A percentile compares a stretch with the other conserved stretches of the same genome.
Evolutionary conservation across 1,284 basidiomycete species (phyloP).

Genomic region (Trichosporon coremiiforme): DNA sequence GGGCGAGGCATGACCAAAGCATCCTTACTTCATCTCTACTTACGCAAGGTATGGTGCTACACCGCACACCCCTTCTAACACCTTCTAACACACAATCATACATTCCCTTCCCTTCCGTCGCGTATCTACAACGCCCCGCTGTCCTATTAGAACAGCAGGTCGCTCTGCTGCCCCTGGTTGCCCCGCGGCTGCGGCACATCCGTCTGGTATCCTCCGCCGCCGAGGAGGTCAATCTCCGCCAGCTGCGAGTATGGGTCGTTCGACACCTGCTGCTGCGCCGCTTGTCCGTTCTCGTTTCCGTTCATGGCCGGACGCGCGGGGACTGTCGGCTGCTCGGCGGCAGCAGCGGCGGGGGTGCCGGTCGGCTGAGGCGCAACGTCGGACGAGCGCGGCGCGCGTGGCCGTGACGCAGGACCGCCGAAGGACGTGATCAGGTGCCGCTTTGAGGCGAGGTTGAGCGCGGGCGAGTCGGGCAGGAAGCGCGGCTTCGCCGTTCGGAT

Average conservation of each 20-base stretch:
- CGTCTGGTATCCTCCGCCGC: conserved; percentile 47
- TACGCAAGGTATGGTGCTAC: background rate
- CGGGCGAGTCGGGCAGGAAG: conserved; percentile 54
- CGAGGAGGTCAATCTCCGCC: conserved; percentile 50
- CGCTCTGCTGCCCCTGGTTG: conserved; percentile 35
- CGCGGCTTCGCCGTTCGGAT: conserved; percentile 56
- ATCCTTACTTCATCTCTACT: background rate
- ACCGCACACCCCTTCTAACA: background rate
- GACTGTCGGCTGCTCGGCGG: conserved; percentile 2
- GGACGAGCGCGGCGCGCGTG: conserved; percentile 15
- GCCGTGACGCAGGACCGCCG: conserved; percentile 23
- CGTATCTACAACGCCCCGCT: conserved; percentile 3
- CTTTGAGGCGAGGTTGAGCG: conserved; percentile 53
- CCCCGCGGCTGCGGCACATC: conserved; percentile 51
- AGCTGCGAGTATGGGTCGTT: conserved; percentile 56
- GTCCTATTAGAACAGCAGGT: conserved; percentile 42
- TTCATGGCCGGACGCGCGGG: conserved; percentile 16
- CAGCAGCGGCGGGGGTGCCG: conserved; percentile 26
- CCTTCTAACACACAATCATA: background rate
- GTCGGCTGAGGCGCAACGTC: conserved; percentile 35
- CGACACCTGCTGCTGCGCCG: conserved; percentile 18
- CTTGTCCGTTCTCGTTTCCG: conserved; percentile 3
- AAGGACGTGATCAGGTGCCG: conserved; percentile 50
- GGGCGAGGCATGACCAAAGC: background rate
- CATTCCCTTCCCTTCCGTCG: background rate